These are phyloP conservation scores for Podaxis rugospora DNA, from an alignment of 768 basidiomycete species.

Conservation along the genomic window DNA sequence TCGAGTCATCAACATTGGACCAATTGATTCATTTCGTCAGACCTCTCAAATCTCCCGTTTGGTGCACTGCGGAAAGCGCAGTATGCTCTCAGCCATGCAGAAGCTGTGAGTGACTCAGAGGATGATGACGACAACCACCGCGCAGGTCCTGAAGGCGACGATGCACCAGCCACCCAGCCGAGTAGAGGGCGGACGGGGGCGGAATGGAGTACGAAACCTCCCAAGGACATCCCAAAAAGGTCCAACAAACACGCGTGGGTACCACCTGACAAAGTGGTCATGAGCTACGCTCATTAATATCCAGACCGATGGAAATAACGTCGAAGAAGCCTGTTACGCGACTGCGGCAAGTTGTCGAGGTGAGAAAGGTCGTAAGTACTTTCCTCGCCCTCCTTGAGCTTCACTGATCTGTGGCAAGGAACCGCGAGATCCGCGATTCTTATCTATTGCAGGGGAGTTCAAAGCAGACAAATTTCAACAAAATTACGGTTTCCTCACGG, in stretches of 20 bases:
- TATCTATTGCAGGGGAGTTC: conserved; percentile 65
- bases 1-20: not conserved
- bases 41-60: conserved; percentile 57
- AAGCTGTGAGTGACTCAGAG: conserved; percentile 32
- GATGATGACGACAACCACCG: conserved; percentile 19
- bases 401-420: conserved; percentile 39
- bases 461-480: conserved; percentile 58
- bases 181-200: conserved; percentile 33
- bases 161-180: conserved; percentile 18
- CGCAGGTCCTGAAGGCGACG: conserved; percentile 9
- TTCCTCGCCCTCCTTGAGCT: not conserved
- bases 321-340: conserved; percentile 85
- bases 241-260: conserved; percentile 85
- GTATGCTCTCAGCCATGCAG: conserved; percentile 40
- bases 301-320: conserved; percentile 75
- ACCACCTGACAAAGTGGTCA: not conserved
- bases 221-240: conserved; percentile 53
- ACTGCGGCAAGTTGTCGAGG: conserved; percentile 63
- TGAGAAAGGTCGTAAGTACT: conserved; percentile 53
- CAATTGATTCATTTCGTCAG: conserved; percentile 26
- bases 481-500: conserved; percentile 73
- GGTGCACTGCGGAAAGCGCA: conserved; percentile 66
- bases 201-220: conserved; percentile 38
- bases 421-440: conserved; percentile 84
- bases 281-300: conserved; percentile 2